Evolutionary conservation across 495 filamentous ascomycete genomes (phyloP).

Genomic region (Penicillium cinerascens): DNA sequence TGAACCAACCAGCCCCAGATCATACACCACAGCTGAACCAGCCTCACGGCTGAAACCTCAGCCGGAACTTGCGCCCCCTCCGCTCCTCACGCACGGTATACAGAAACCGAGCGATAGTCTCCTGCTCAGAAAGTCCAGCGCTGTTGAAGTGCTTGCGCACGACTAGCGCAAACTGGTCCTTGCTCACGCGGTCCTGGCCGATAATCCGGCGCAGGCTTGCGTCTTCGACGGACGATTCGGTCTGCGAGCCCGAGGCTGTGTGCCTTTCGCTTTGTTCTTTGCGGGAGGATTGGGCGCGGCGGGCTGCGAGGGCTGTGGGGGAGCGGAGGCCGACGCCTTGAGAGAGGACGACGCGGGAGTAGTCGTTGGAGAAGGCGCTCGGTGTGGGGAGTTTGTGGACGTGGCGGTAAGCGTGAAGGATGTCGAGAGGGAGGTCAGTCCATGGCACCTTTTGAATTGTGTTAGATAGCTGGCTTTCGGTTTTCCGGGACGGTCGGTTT

Average conservation of each 20-base stretch:
- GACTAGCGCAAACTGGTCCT: slow-evolving; percentile 74
- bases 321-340: slow-evolving; percentile 63
- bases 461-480: not conserved
- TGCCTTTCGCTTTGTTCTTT: not conserved
- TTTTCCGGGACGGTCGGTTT: not conserved
- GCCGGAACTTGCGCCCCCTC: slow-evolving; percentile 40
- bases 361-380: slow-evolving; percentile 62
- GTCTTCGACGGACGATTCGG: slow-evolving; percentile 10
- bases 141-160: slow-evolving; percentile 91
- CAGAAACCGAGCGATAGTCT: slow-evolving; percentile 81
- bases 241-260: not conserved
- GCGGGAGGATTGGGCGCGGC: slow-evolving; percentile 30
- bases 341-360: slow-evolving; percentile 68
- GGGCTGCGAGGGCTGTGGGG: slow-evolving; percentile 43
- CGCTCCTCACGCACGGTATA: slow-evolving; percentile 69
- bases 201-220: slow-evolving; percentile 31
- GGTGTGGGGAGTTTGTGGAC: slow-evolving; percentile 71
- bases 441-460: slow-evolving; percentile 62
- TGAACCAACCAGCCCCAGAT: not conserved
- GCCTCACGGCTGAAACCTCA: slow-evolving; percentile 42
- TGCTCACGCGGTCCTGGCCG: slow-evolving; percentile 59
- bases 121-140: slow-evolving; percentile 77
- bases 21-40: slow-evolving; percentile 2
- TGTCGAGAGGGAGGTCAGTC: slow-evolving; percentile 64
- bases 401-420: slow-evolving; percentile 78